Percentiles rank a stretch among this genome's conserved stretches.
Conservation (phyloP, 208 protist genomes). For the Trypanosoma caninum region DNA sequence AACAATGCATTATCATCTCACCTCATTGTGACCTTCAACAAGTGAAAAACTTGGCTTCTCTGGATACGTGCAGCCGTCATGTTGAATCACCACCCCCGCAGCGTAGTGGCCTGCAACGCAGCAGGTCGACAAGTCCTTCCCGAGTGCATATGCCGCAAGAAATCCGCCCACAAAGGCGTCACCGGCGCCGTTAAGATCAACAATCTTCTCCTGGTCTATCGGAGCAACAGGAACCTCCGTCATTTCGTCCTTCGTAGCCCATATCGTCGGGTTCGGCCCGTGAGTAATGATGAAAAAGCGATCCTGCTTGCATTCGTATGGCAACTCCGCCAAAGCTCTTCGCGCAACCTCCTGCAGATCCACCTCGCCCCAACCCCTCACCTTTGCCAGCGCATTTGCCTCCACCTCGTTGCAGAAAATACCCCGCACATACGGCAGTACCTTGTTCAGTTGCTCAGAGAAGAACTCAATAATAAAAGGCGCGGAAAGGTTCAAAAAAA, state of each 20-base stretch:
- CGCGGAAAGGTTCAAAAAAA: constrained; percentile 96
- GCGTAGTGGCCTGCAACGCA: constrained; percentile 90
- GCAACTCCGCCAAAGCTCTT: constrained; percentile 59
- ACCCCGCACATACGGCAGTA: constrained; percentile 93
- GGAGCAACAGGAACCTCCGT: constrained; percentile 54
- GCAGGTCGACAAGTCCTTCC: constrained; percentile 65
- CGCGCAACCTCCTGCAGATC: constrained; percentile 87
- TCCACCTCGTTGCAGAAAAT: constrained; percentile 97
- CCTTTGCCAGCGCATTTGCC: constrained; percentile 77
- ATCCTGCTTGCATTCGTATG: constrained; percentile 77
- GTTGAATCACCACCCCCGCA: constrained; percentile 91
- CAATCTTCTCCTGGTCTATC: constrained; percentile 87
- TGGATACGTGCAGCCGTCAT: constrained; percentile 92
- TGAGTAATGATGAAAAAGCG: constrained; percentile 96
- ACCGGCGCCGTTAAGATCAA: constrained; percentile 98
- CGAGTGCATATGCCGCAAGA: constrained; percentile 80
- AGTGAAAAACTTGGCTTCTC: constrained; percentile 57
- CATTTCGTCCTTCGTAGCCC: constrained; percentile 45
- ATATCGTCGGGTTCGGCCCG: constrained; percentile 85
- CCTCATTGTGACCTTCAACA: constrained; percentile 19
- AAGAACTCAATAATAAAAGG: constrained; percentile 97
- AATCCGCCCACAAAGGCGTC: constrained; percentile 99
- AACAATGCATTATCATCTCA: not conserved
- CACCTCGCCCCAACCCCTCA: constrained; percentile 63
- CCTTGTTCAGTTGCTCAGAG: constrained; percentile 78